Evolutionary conservation across 2,329 filamentous ascomycete genomes (phyloP), one percentile per base, ranked within the genome.

Genomic region (Monosporascus sp.): DNA sequence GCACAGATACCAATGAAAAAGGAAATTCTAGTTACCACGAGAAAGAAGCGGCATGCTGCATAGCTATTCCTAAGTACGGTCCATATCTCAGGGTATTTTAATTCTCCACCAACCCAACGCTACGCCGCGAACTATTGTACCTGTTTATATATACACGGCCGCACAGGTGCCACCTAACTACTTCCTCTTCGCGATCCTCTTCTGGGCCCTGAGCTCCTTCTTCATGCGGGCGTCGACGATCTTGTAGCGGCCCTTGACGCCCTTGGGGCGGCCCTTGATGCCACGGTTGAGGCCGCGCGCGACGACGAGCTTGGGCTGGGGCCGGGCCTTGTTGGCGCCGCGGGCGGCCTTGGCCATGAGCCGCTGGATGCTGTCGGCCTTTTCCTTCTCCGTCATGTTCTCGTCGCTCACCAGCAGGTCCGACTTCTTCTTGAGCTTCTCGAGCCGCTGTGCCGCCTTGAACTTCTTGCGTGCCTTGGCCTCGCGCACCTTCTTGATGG

Each of bases 401-500:
- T 97, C 93, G 61, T 96, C 93, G 54, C 91, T 89, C 20, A 86
- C 87, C 49, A 99, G 74, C 63, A 96, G 74, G 40, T 95, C 92
- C n/a, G 86, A 90, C 81, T 99, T 99, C 85, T 95, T 96, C 76
- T 91, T 90, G 59, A 99, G 77, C 76, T 96, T 97, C 80, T 99
- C 94, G 31, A 99, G 74, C 54, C 84, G 82, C 72, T 95, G 89
- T 1, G 91, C 93, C 8, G 92, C 86, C 81, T 95, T 95, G 73
- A 96, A 87, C 77, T 97, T 97, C 85, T 99, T 99, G 55, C 94
- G 82, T 37, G 92, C 93, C 74, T 95, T 92, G 24, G 94, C 94
- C 74, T 99, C 94, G 63, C 89, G 88, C 35, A 99, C 94, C 78
- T 99, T 99, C 81, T 99, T 99, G 82, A 97, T 97, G 1, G 94